phyloP scores from a whole-genome alignment of 768 basidiomycete genomes.

The Boletus edulis region DNA sequence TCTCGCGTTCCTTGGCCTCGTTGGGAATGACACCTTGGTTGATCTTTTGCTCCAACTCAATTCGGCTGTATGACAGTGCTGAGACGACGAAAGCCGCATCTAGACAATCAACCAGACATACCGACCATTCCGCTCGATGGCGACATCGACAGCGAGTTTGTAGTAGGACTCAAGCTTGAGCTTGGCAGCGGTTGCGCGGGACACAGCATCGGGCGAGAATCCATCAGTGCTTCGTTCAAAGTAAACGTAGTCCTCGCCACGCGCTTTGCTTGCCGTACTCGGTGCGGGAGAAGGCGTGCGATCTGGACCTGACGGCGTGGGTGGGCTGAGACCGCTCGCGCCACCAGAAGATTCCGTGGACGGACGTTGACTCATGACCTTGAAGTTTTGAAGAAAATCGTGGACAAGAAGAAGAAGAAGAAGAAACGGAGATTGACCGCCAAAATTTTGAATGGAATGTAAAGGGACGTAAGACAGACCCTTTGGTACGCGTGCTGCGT shows the following conservation, averaged over 20 bases:
- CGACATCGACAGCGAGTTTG: constrained; percentile 95
- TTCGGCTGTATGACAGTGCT: constrained; percentile 53
- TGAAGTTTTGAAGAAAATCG: constrained; percentile 6
- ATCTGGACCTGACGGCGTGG: constrained; percentile 19
- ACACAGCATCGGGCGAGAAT: constrained; percentile 84
- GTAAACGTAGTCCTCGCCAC: constrained; percentile 76
- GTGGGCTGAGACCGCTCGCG: constrained; percentile 15
- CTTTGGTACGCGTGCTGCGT: constrained; percentile 4
- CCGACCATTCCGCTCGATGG: constrained; percentile 94
- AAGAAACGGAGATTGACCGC: constrained; percentile 4
- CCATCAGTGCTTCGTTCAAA: constrained; percentile 83
- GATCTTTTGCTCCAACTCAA: constrained; percentile 84
- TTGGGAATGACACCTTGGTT: constrained; percentile 68
- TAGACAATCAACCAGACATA: constrained; percentile 31
- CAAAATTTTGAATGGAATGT: constrained; percentile 14
- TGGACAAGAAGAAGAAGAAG: neutral
- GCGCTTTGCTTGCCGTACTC: constrained; percentile 29
- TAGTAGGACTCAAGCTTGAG: constrained; percentile 97
- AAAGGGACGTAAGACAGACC: constrained; percentile 26
- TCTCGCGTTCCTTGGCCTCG: constrained; percentile 87
- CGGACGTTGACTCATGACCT: constrained; percentile 30
- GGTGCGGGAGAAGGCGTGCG: constrained; percentile 31
- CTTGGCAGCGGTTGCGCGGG: constrained; percentile 90
- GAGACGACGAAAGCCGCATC: neutral
- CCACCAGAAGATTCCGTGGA: constrained; percentile 28